Evolutionary conservation across 192 early-diverging fungal species (phyloP), one percentile per base, ranked within the genome.

Genomic region (Gaertneriomyces semiglobifer): DNA sequence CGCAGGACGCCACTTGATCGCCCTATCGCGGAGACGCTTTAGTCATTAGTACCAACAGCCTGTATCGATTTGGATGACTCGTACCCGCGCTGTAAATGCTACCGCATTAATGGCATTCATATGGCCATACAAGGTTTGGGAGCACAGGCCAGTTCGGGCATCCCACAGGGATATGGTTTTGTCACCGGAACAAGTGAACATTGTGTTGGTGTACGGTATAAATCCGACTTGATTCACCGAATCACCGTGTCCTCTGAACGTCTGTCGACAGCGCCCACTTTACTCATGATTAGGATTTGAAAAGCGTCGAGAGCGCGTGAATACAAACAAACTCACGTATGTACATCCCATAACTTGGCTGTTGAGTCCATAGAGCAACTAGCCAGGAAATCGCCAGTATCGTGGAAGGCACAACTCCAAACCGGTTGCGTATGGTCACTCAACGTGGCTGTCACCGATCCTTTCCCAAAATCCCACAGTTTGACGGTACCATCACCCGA

Each of bases 141-240:
- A 53, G 46, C 77, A 79, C 8, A 79, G 63, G 38, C 76, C 80
- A 2, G 81, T 79, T 9, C 83, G 71, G 7, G 77, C 71, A 62
- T 85, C 83, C 83, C 83, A 85, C 44, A 82, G 61, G 7, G 77
- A 77, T 9, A 85, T 69, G 6, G 83, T 81, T 64, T 82, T 85
- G 66, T 85, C 83, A 7, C 80, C 77, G 3, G 77, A 79, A 53
- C 83, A 78, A 12, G 83, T 81, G 51, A 71, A 72, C 3, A 85
- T 9, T 12, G 73, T 73, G 68, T 81, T 85, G n/a, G 79, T 71
- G 65, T 72, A 83, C 11, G 83, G 83, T 16, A 80, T 72, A 44
- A 78, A 85, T 7, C 70, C 79, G 39, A 80, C 79, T 59, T 78
- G 75, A 53, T 85, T 85, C 25, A 85, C 79, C 10, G 75, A 75